Base-by-base conservation (phyloP, 2,329 filamentous ascomycete genomes). In the Paracoccidioides lutzii region DNA sequence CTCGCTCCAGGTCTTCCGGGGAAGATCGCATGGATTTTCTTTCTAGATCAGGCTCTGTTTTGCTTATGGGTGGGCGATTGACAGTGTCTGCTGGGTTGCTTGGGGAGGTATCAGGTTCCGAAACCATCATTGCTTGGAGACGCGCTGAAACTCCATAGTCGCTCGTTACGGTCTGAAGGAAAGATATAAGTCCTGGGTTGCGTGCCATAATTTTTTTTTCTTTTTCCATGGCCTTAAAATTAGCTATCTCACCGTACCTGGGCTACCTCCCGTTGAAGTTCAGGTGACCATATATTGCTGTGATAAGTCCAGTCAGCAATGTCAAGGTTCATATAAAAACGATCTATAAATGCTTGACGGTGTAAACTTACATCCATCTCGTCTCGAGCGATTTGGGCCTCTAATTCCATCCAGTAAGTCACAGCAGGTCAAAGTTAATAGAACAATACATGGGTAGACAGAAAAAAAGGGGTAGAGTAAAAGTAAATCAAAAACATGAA, bases 241-340 rank as follows among this genome's bases (percentile, higher is more conserved):
- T 6, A 14, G 22, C 46, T 6, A 41, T 7, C 28, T 12, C 15
- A 49, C 38, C 59, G 43, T 15, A 75, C 71, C 60, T 75, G 73
- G 46, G 89, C 75, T 8, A 78, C 64, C 3, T 78, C 73, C 40
- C 71, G 73, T 62, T 88, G 84, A 15, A 70, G 67, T 62, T 81
- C 79, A 0, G 85, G 85, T 49, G 80, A 76, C 83, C 84, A 90
- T 32, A 90, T 77, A 59, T 89, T 87, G 61, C 81, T 83, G 59
- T 40, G 43, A 51, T 53, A 35, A 49, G 22, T 22, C 64, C 45
- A 54, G 43, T 54, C 9, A 56, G 49, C 53, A 45, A 53, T 44
- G 57, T 38, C 57, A 43, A 59, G 55, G 42, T 52, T 30, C 28
- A 22, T n/a, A 2, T 4, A 14, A 46, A 42, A 50, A 22, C 10